Evolutionary conservation across 129 eudicot species (phyloP).

Genomic region (Ambrosia trifida): DNA sequence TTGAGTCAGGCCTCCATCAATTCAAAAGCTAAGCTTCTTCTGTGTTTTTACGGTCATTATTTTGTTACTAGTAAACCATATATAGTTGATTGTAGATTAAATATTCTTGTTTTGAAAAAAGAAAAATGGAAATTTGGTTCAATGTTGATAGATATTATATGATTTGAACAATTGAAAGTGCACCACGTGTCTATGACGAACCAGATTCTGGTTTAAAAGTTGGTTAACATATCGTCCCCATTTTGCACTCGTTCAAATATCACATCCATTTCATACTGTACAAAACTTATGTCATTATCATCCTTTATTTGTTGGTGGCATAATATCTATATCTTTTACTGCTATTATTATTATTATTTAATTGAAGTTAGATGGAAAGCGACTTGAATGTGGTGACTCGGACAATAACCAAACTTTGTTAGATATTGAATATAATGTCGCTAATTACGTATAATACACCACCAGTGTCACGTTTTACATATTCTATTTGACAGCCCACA

Average conservation of each 20-base stretch:
- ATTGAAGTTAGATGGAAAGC: slow-evolving; percentile 12
- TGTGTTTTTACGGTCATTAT: no score
- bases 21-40: no score
- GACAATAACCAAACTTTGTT: slow-evolving; percentile 18
- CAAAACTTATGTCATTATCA: not conserved
- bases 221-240: not conserved
- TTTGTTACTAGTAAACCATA: no score
- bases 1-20: no score
- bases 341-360: not conserved
- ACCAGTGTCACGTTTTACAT: not conserved
- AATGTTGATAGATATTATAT: not conserved
- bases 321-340: not conserved
- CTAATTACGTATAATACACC: slow-evolving; percentile 9
- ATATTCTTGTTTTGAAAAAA: no score
- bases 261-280: not conserved
- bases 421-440: slow-evolving; percentile 9
- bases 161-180: not conserved
- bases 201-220: not conserved
- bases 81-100: not conserved
- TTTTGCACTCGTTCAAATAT: not conserved
- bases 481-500: slow-evolving; percentile 3
- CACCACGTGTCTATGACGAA: not conserved
- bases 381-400: slow-evolving; percentile 24
- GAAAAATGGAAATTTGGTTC: no score
- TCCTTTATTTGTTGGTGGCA: not conserved